phyloP scores from a whole-genome alignment of 2,329 filamentous ascomycete genomes.

The Exophiala xenobiotica region DNA sequence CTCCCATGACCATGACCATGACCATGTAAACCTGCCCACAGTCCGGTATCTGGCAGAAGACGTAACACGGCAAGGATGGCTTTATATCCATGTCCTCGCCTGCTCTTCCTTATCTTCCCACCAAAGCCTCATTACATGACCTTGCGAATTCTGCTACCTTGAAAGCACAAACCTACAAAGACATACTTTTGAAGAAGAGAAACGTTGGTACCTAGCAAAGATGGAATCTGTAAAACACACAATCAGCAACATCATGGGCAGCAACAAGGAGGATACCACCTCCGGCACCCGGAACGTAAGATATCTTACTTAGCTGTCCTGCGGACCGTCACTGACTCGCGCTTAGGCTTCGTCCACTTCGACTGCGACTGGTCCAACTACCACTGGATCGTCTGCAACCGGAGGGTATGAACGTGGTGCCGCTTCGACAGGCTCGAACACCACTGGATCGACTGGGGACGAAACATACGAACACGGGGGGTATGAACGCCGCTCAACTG shows the following conservation, averaged over 20 bases:
- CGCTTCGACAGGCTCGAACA: background rate
- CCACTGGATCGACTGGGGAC: background rate
- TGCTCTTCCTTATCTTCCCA: too few species aligned
- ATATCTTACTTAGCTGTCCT: background rate
- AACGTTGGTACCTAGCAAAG: too few species aligned
- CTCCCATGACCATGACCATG: background rate
- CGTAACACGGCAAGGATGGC: background rate
- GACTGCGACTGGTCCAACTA: background rate
- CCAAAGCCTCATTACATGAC: too few species aligned
- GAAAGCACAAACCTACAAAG: background rate
- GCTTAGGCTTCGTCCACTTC: too few species aligned
- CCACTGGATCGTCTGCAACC: background rate
- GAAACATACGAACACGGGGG: background rate
- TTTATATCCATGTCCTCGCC: too few species aligned
- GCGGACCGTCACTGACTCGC: too few species aligned
- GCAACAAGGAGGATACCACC: constrained; percentile 4
- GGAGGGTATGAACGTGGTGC: too few species aligned
- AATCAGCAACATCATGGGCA: constrained; percentile 15
- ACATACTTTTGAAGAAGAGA: background rate
- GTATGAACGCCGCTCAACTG: background rate
- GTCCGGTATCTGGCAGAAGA: background rate
- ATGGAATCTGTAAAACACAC: constrained; percentile 24
- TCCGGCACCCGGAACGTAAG: background rate
- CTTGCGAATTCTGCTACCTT: too few species aligned
- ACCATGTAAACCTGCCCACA: background rate